A percentile compares a stretch with the other conserved stretches of the same genome.
Evolutionary conservation across 768 basidiomycete species (phyloP).

Genomic region (Boletus reticuloceps): DNA sequence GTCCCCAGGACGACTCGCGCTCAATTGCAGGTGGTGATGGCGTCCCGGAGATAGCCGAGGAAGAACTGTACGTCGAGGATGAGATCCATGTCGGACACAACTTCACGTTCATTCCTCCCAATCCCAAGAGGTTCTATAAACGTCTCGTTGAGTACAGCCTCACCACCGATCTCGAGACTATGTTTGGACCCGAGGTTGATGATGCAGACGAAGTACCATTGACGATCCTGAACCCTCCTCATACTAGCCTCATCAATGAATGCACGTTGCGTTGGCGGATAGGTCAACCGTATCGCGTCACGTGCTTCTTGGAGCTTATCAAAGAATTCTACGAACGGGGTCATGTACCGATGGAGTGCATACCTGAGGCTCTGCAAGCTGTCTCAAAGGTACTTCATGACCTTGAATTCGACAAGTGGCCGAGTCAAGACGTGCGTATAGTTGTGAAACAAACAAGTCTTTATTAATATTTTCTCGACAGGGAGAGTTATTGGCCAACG

Average conservation of each 20-base stretch:
- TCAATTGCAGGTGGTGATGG: conserved; percentile 17
- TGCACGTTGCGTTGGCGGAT: conserved; percentile 91
- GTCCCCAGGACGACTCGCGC: conserved; percentile 1
- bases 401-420: conserved; percentile 73
- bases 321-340: conserved; percentile 84
- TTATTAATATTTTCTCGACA: conserved; percentile 27
- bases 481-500: conserved; percentile 65
- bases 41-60: conserved; percentile 34
- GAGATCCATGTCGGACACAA: conserved; percentile 69
- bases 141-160: conserved; percentile 83
- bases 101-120: conserved; percentile 90
- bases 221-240: conserved; percentile 77
- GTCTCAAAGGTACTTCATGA: conserved; percentile 71
- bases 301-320: conserved; percentile 83
- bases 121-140: conserved; percentile 82
- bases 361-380: conserved; percentile 82
- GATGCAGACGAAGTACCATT: conserved; percentile 95
- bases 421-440: conserved; percentile 71
- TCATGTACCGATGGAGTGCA: conserved; percentile 91
- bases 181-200: conserved; percentile 88
- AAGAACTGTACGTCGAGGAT: conserved; percentile 56
- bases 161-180: conserved; percentile 79
- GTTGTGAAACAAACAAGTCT: not conserved
- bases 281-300: conserved; percentile 69
- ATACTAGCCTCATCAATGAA: conserved; percentile 83